Evolutionary conservation across 83 land plant species (phyloP).

Genomic region (Diphasiastrum complanatum): DNA sequence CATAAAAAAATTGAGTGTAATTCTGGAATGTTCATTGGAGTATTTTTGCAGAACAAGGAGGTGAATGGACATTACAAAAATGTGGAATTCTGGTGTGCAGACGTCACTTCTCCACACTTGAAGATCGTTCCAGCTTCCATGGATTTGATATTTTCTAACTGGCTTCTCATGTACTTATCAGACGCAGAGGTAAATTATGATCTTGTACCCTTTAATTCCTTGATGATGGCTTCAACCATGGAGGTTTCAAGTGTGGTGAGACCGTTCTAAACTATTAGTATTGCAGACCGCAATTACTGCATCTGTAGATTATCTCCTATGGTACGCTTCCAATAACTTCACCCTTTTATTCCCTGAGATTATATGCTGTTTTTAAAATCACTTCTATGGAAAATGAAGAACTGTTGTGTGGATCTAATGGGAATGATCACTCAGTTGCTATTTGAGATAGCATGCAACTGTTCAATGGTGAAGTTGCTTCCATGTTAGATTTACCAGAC

Average conservation of each 20-base stretch:
- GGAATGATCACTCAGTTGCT: no score
- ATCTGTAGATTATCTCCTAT: no score
- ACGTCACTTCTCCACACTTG: conserved; percentile 82
- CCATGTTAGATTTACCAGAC: no score
- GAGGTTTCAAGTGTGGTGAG: not conserved
- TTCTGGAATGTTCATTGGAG: not conserved
- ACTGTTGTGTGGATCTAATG: no score
- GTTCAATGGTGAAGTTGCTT: no score
- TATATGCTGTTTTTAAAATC: no score
- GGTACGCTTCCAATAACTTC: no score
- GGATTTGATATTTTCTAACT: conserved; percentile 91
- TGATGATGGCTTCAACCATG: not conserved
- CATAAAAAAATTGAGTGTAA: not conserved
- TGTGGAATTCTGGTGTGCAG: conserved; percentile 84
- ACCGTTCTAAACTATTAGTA: not conserved
- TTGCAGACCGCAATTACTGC: no score
- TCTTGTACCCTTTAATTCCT: not conserved
- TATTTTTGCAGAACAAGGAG: conserved; percentile 60
- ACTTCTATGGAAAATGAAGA: no score
- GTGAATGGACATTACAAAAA: conserved; percentile 69
- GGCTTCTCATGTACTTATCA: conserved; percentile 97
- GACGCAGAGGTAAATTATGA: conserved; percentile 64
- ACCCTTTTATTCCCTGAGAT: no score
- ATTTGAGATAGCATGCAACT: no score
- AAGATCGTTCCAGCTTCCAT: conserved; percentile 46